Evolutionary conservation across 1,139 yeast genomes (phyloP).

Genomic region (Taiozyma sp.): DNA sequence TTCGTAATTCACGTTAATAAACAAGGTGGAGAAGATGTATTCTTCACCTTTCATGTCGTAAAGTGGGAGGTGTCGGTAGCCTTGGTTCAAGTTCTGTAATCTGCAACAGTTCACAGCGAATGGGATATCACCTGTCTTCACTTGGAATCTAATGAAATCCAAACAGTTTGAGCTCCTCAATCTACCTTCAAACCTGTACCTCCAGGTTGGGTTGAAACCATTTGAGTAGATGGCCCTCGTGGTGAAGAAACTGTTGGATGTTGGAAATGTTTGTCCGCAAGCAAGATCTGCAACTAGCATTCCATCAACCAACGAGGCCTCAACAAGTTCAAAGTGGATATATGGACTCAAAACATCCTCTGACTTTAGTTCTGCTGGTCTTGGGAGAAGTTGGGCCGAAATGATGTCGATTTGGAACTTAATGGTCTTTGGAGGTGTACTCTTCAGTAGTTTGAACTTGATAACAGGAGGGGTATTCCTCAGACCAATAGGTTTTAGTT

Average conservation of each 20-base stretch:
- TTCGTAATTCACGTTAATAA: slow-evolving; percentile 45
- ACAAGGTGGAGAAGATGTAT: slow-evolving; percentile 71
- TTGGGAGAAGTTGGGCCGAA: slow-evolving; percentile 84
- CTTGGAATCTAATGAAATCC: slow-evolving; percentile 47
- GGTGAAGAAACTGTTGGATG: slow-evolving; percentile 5
- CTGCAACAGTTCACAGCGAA: slow-evolving; percentile 60
- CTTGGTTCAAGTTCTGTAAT: slow-evolving; percentile 56
- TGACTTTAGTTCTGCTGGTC: slow-evolving; percentile 44
- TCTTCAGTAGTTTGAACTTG: slow-evolving; percentile 22
- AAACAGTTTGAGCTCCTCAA: slow-evolving; percentile 38
- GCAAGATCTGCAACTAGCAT: slow-evolving; percentile 14
- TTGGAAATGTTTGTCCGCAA: slow-evolving; percentile 1
- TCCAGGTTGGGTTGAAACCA: slow-evolving; percentile 89
- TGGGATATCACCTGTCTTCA: slow-evolving; percentile 36
- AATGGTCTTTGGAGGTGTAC: slow-evolving; percentile 16
- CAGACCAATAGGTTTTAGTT: slow-evolving; percentile 59
- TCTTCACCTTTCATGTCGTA: slow-evolving; percentile 79
- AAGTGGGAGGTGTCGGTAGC: slow-evolving; percentile 77
- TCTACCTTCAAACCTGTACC: slow-evolving; percentile 43
- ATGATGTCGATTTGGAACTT: slow-evolving; percentile 45
- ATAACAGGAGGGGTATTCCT: slow-evolving; percentile 24
- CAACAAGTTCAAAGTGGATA: slow-evolving; percentile 20
- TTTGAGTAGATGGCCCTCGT: slow-evolving; percentile 37
- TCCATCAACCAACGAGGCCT: slow-evolving; percentile 10
- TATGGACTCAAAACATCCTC: slow-evolving; percentile 25